These are phyloP conservation scores for Ogataea pignaliae DNA, from an alignment of 805 yeast species.

Conservation along the genomic window DNA sequence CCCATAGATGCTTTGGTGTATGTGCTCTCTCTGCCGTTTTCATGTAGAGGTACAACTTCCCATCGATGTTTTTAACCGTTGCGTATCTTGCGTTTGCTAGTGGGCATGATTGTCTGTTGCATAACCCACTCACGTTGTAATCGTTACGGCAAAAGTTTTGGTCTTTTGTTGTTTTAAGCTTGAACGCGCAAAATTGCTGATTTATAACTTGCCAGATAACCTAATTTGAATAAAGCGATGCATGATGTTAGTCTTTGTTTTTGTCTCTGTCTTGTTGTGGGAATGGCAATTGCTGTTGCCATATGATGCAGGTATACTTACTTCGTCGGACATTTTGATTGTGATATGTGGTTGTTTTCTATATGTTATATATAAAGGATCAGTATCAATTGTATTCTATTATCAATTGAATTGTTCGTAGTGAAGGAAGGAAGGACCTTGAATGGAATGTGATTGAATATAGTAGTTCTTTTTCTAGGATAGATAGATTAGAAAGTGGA, in stretches of 20 bases:
- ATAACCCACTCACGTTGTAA: slow-evolving; percentile 91
- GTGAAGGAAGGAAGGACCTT: too few species aligned
- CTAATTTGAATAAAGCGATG: slow-evolving; percentile 34
- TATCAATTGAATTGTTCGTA: background rate
- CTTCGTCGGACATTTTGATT: slow-evolving; percentile 27
- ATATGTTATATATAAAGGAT: background rate
- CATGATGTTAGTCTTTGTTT: slow-evolving; percentile 4
- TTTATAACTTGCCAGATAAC: slow-evolving; percentile 97
- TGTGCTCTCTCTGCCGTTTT: slow-evolving; percentile 98
- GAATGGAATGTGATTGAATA: too few species aligned
- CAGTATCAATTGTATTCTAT: background rate
- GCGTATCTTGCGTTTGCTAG: slow-evolving; percentile 91
- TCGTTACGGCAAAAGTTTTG: slow-evolving; percentile 95
- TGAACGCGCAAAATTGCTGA: slow-evolving; percentile 93
- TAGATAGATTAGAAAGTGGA: too few species aligned
- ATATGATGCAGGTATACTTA: slow-evolving; percentile 8
- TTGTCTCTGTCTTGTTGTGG: too few species aligned
- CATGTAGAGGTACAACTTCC: slow-evolving; percentile 81
- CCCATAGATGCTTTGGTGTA: slow-evolving; percentile 93
- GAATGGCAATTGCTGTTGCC: too few species aligned
- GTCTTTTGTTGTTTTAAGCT: slow-evolving; percentile 80
- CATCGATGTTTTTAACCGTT: slow-evolving; percentile 76
- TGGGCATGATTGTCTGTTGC: slow-evolving; percentile 93
- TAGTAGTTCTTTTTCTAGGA: too few species aligned
- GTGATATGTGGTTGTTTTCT: background rate